Percentiles rank a stretch among this genome's conserved stretches.
Evolutionary conservation across 352 stramenopile genomes (phyloP).

Genomic region (Phytophthora hybrid): DNA sequence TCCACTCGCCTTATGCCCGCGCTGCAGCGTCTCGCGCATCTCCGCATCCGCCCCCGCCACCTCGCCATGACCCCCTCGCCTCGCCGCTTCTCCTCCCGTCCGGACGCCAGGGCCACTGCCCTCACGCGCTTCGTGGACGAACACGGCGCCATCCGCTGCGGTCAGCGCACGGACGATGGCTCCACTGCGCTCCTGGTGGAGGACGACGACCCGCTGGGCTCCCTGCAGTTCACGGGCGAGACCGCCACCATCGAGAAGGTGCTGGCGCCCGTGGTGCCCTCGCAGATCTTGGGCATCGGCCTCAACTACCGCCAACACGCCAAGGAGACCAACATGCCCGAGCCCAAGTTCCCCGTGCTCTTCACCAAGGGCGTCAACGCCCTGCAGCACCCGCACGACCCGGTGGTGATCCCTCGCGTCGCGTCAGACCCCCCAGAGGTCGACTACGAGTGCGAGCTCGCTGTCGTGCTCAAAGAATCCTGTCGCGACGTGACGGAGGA

Average conservation of each 20-base stretch:
- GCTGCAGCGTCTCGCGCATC: slow-evolving; percentile 20
- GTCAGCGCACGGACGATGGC: slow-evolving; percentile 54
- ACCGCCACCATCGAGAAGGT: slow-evolving; percentile 74
- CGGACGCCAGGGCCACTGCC: slow-evolving; percentile 49
- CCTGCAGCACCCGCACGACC: slow-evolving; percentile 77
- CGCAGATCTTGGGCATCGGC: slow-evolving; percentile 88
- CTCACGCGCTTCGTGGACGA: slow-evolving; percentile 80
- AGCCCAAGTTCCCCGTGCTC: slow-evolving; percentile 81
- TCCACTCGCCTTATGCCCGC: slow-evolving; percentile 20
- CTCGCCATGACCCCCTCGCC: slow-evolving; percentile 24
- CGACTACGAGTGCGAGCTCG: slow-evolving; percentile 93
- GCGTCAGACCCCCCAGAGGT: slow-evolving; percentile 73
- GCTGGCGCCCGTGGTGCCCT: slow-evolving; percentile 80
- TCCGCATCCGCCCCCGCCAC: slow-evolving; percentile 17
- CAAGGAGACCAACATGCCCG: slow-evolving; percentile 88
- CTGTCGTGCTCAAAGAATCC: slow-evolving; percentile 84
- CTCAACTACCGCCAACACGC: slow-evolving; percentile 93
- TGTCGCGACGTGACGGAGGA: slow-evolving; percentile 87
- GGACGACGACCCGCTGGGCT: slow-evolving; percentile 73
- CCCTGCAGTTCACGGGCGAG: slow-evolving; percentile 67
- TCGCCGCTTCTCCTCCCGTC: slow-evolving; percentile 12
- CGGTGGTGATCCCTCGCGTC: slow-evolving; percentile 85
- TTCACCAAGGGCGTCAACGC: slow-evolving; percentile 91
- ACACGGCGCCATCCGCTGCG: slow-evolving; percentile 62
- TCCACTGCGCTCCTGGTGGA: slow-evolving; percentile 63